Evolutionary conservation across 1,284 basidiomycete species (phyloP).

Genomic region (Malassezia dermatis): DNA sequence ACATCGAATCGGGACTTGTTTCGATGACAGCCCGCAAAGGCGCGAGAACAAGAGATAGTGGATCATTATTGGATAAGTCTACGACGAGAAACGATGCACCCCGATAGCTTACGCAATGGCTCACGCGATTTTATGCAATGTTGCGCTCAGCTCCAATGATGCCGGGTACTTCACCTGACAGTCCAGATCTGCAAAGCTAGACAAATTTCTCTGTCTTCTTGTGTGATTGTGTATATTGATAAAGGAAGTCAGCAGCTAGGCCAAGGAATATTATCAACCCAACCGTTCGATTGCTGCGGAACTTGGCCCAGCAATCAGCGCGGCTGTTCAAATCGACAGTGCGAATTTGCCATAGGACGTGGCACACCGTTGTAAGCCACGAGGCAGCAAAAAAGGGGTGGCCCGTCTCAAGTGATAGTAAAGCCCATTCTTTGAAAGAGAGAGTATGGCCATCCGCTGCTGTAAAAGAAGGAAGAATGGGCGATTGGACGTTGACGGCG

Average conservation of each 20-base stretch:
- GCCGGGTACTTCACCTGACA: not conserved
- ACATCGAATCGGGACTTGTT: not conserved
- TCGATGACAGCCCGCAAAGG: not conserved
- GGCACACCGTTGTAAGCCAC: constrained; percentile 61
- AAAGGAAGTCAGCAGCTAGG: constrained; percentile 63
- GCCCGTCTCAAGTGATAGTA: constrained; percentile 56
- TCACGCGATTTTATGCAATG: not conserved
- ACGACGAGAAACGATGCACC: not conserved
- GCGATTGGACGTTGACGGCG: constrained; percentile 49
- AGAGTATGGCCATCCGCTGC: not conserved
- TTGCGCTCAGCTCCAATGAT: not conserved
- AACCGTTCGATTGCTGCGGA: constrained; percentile 74
- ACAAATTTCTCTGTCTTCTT: not conserved
- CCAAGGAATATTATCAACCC: constrained; percentile 84
- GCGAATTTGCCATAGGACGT: constrained; percentile 71
- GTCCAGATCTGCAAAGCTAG: not conserved
- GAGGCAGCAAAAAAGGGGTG: constrained; percentile 67
- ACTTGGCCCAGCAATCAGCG: constrained; percentile 82
- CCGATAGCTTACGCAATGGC: not conserved
- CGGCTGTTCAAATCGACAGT: constrained; percentile 61
- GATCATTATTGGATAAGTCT: not conserved
- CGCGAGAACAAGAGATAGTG: not conserved
- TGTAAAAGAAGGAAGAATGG: constrained; percentile 4
- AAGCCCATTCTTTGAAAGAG: constrained; percentile 41
- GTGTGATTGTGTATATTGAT: constrained; percentile 1